Percentiles rank a stretch among this genome's conserved stretches.
Conservation (phyloP, 345 rosid species). For the Triadica sebifera region DNA sequence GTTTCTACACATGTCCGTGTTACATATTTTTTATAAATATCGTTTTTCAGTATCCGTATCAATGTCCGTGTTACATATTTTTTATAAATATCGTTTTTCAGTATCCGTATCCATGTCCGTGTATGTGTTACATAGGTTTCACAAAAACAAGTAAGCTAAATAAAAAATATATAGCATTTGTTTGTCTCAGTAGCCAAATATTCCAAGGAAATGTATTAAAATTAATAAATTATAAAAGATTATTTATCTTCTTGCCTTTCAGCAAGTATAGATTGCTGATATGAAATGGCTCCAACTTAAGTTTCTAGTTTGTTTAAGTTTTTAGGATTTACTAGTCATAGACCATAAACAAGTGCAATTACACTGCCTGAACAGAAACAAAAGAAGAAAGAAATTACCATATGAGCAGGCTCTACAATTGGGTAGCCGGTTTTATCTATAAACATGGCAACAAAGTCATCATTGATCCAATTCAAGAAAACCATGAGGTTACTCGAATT, state of each 20-base stretch:
- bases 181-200: background rate
- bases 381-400: slow-evolving; percentile 47
- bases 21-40: too few relatives aligned
- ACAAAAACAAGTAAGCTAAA: background rate
- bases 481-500: background rate
- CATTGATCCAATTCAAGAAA: slow-evolving; percentile 27
- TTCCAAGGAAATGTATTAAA: background rate
- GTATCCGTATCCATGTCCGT: too few relatives aligned
- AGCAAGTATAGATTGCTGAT: background rate
- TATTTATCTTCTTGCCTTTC: background rate
- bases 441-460: slow-evolving; percentile 85
- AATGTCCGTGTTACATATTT: too few relatives aligned
- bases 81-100: too few relatives aligned
- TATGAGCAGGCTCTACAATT: slow-evolving; percentile 93
- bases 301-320: too few relatives aligned
- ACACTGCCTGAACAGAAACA: background rate
- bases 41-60: too few relatives aligned
- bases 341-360: too few relatives aligned
- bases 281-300: background rate
- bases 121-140: too few relatives aligned
- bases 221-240: background rate
- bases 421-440: slow-evolving; percentile 65
- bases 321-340: too few relatives aligned
- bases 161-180: background rate
- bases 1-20: too few relatives aligned